Conservation (phyloP, 352 stramenopile species). For the Pythium aristosporum region DNA sequence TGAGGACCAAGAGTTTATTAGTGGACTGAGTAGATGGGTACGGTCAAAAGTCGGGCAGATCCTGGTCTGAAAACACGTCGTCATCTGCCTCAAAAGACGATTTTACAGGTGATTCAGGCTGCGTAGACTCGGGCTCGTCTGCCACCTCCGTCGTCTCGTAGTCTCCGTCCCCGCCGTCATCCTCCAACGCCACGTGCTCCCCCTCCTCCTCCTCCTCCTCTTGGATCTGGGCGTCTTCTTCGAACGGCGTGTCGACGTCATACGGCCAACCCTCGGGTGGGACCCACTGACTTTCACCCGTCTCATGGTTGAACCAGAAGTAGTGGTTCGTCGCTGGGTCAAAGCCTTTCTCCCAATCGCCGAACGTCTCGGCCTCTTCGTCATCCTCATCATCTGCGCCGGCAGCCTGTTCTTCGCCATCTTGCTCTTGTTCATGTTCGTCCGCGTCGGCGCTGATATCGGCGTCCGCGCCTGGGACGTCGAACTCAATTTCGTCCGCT, state of each 20-base stretch:
- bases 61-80: conserved; percentile 45
- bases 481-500: background rate
- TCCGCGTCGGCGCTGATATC: background rate
- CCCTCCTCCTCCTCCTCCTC: conserved; percentile 19
- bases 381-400: conserved; percentile 53
- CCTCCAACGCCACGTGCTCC: conserved; percentile 13
- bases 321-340: conserved; percentile 81
- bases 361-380: conserved; percentile 74
- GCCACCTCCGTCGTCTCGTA: conserved; percentile 21
- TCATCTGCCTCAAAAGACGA: conserved; percentile 43
- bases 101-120: conserved; percentile 26
- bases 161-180: conserved; percentile 8
- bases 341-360: conserved; percentile 86
- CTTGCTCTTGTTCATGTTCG: conserved; percentile 10
- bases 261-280: conserved; percentile 75
- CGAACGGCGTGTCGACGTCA: conserved; percentile 64
- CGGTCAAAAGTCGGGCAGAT: conserved; percentile 40
- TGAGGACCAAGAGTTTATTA: background rate
- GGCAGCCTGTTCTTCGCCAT: conserved; percentile 17
- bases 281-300: conserved; percentile 77
- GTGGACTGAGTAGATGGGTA: background rate
- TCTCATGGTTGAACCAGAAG: conserved; percentile 88
- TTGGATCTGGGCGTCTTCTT: conserved; percentile 34
- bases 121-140: background rate
- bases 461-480: background rate